These are phyloP conservation scores for Pulveroboletus sp. DNA, from an alignment of 768 basidiomycete species.

Conservation along the genomic window DNA sequence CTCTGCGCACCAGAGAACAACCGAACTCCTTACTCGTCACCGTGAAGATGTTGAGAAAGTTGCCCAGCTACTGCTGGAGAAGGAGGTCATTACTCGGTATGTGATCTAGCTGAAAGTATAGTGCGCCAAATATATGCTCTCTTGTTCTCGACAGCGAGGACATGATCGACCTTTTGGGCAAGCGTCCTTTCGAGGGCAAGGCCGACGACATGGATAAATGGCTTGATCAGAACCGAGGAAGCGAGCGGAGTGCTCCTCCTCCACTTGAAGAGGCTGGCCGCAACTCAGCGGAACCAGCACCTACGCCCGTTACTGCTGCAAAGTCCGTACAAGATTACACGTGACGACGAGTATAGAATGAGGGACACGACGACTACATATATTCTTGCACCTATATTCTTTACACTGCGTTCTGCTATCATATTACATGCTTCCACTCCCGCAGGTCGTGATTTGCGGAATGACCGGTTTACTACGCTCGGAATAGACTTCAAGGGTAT, in stretches of 20 bases:
- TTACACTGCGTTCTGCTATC: slow-evolving; percentile 42
- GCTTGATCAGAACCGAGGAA: slow-evolving; percentile 74
- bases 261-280: slow-evolving; percentile 48
- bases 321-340: slow-evolving; percentile 32
- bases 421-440: slow-evolving; percentile 41
- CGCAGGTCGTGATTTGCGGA: not conserved
- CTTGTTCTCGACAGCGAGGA: slow-evolving; percentile 55
- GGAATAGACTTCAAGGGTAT: not conserved
- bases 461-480: not conserved
- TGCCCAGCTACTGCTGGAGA: slow-evolving; percentile 83
- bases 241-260: slow-evolving; percentile 58
- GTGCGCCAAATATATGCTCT: not conserved
- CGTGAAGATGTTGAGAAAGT: slow-evolving; percentile 90
- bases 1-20: slow-evolving; percentile 79
- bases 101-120: slow-evolving; percentile 15
- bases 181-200: slow-evolving; percentile 72
- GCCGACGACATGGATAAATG: slow-evolving; percentile 96
- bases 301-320: slow-evolving; percentile 46
- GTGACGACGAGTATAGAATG: slow-evolving; percentile 10
- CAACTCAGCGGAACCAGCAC: slow-evolving; percentile 39
- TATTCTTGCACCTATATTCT: slow-evolving; percentile 24
- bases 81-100: slow-evolving; percentile 92
- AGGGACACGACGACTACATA: slow-evolving; percentile 4
- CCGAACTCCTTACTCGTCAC: slow-evolving; percentile 72
- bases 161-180: slow-evolving; percentile 79